Evolutionary conservation across 495 filamentous ascomycete genomes (phyloP).

Genomic region (Xylaria intraflava): DNA sequence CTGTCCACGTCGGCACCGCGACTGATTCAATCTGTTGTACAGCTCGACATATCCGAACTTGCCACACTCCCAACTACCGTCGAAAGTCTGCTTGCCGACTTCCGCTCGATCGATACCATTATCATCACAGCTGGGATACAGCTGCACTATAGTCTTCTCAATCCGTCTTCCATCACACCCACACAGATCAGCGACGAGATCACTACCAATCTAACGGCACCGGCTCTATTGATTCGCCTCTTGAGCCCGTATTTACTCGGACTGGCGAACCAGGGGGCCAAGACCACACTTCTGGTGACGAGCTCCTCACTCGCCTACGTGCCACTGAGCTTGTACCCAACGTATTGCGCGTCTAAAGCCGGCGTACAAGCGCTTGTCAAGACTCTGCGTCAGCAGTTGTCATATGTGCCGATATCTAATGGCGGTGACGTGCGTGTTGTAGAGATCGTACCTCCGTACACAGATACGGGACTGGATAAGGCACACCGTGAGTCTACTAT

Average conservation of each 20-base stretch:
- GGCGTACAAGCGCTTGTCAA: constrained; percentile 28
- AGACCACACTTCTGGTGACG: constrained; percentile 22
- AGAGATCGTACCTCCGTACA: too few relatives aligned
- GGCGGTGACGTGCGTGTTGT: too few relatives aligned
- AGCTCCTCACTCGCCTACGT: constrained; percentile 30
- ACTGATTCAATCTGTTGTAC: too few relatives aligned
- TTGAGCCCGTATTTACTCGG: background rate
- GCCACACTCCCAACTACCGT: constrained; percentile 18
- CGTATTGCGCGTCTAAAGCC: constrained; percentile 33
- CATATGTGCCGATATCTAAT: too few relatives aligned
- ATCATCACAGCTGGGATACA: constrained; percentile 30
- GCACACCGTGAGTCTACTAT: constrained; percentile 17
- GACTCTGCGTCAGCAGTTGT: constrained; percentile 26
- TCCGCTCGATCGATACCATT: constrained; percentile 32
- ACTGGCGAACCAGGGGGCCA: constrained; percentile 7
- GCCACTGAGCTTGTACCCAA: constrained; percentile 29
- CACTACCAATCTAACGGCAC: background rate
- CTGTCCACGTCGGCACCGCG: too few relatives aligned
- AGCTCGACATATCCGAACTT: constrained; percentile 29
- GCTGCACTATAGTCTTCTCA: constrained; percentile 16
- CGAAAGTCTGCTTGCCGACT: constrained; percentile 18
- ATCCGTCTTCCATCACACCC: constrained; percentile 18
- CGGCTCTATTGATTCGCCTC: background rate
- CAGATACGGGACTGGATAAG: constrained; percentile 30
- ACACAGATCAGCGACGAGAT: background rate